Evolutionary conservation across 306 rosid genomes (phyloP), one percentile per base, ranked within the genome.

Genomic region (Lathyrus oleraceus): DNA sequence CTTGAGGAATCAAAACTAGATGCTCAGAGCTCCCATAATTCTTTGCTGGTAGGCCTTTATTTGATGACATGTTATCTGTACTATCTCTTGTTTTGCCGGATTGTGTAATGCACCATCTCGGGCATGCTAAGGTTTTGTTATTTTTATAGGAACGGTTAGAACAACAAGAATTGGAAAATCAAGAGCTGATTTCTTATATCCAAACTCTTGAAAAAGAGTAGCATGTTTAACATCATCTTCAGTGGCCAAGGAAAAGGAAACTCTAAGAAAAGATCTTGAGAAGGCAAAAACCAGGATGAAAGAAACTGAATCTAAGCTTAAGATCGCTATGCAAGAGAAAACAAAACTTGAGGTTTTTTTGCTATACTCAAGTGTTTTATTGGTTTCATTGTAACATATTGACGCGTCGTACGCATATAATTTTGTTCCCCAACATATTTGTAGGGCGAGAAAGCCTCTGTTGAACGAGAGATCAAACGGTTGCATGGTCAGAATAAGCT

Each of bases 301-400:
- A 82, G 96, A 89, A 81, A 79, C 81, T 5, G 98, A 92, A 78
- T 82, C 81, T 47, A 92, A 89, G 85, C 96, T 92, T 69, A 89
- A 85, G 89, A 88, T 80, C 76, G 84, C 82, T 42, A 73, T 89
- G 65, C 95, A 89, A 81, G 98, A 89, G 79, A 92, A 84, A 88
- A 89, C 95, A 61, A 92, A 89, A 83, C 81, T 89, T 58, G 98
- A 92, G 96, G 98, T 92, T 76, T 65, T 74, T 67, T 63, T 45
- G 25, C 47, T 65, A 45, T 71, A 61, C 79, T 43, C 58, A 49
- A 54, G 30, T 32, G 25, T 60, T 17, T 58, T 11, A 61, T 20
- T 76, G 65, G 53, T 72, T 84, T 82, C 53, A 65, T 51, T 66
- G 17, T 27, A 38, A 39, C 64, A 25, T 23, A 49, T 57, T 42